Base-by-base conservation (phyloP, 495 filamentous ascomycete genomes). In the Tuber borchii region DNA sequence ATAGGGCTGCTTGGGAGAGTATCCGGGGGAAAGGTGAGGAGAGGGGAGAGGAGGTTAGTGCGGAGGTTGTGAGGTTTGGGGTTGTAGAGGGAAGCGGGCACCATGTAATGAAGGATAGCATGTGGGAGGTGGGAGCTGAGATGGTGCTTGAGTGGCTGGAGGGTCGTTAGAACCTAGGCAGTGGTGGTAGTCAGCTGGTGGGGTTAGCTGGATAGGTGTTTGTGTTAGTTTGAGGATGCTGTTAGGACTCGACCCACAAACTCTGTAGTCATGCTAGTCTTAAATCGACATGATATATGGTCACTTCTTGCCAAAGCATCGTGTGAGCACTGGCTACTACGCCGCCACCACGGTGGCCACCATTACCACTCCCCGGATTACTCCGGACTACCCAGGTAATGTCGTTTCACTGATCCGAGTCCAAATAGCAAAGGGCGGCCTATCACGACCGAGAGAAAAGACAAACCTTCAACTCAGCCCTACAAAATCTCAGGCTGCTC, bases 81-180 rank as follows among this genome's bases (percentile, higher is more conserved):
- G 73, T 85, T 26, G 83, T 87, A 22, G 73, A 79, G 14, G 81
- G 79, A 6, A 82, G 84, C 39, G 85, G 81, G 2, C 86, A 87
- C 79, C 86, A 88, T 77, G 44, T 87, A 16, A 85, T 87, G 78
- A 85, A 87, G 79, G 86, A 87, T 79, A 61, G 83, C 2, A 69
- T 75, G 51, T 85, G 83, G 84, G 82, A 86, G 61, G 70, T 79
- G 8, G 85, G 84, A 5, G 85, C 85, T 2, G 46, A 76, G 72
- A 83, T 83, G 75, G 71, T 88, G 72, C 65, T 85, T 34, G 82
- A 68, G 26, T 87, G 76, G 73, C 43, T 77, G 26, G 69, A 71
- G 46, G 70, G 51, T 16, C 51, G n/a, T 61, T 61, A 61, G 51
- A 61, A 0, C 26, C 26, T 61, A 61, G 51, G 9, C 20, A 2